These are phyloP conservation scores for Zygosaccharomyces kombuchaensis DNA, from an alignment of 805 yeast species.

Conservation along the genomic window DNA sequence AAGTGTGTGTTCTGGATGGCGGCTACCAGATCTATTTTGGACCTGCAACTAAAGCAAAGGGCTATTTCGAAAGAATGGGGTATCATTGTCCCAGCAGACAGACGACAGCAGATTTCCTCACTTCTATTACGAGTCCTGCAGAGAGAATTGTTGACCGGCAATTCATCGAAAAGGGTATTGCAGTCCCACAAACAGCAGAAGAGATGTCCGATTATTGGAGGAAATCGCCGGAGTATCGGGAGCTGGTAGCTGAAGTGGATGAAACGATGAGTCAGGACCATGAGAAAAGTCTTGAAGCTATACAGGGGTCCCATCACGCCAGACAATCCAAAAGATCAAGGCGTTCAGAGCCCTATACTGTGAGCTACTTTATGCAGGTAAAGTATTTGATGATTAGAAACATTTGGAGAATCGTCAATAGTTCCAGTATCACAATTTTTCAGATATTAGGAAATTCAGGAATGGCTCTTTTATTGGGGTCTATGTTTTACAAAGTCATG, in stretches of 20 bases:
- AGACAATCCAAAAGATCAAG: conserved; percentile 47
- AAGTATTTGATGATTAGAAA: conserved; percentile 45
- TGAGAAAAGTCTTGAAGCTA: conserved; percentile 16
- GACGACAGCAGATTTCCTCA: conserved; percentile 66
- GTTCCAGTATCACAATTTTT: conserved; percentile 44
- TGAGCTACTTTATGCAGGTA: conserved; percentile 51
- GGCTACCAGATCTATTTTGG: conserved; percentile 67
- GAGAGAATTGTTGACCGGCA: conserved; percentile 43
- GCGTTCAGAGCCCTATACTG: conserved; percentile 46
- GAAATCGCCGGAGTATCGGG: conserved; percentile 41
- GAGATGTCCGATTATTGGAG: conserved; percentile 62
- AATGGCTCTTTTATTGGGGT: conserved; percentile 53
- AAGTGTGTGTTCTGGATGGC: conserved; percentile 53
- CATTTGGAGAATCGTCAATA: conserved; percentile 45
- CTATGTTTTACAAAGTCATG: conserved; percentile 52
- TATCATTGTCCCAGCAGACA: conserved; percentile 59
- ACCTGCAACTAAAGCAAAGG: conserved; percentile 47
- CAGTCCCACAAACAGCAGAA: conserved; percentile 56
- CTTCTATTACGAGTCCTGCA: conserved; percentile 62
- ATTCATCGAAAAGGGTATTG: conserved; percentile 41
- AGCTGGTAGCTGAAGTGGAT: conserved; percentile 44
- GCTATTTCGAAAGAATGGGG: conserved; percentile 62
- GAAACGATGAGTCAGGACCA: conserved; percentile 33
- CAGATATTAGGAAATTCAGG: conserved; percentile 42
- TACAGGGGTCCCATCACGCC: conserved; percentile 43